phyloP scores from a whole-genome alignment of 371 early-diverging fungal genomes.

The Mortierella sp. region DNA sequence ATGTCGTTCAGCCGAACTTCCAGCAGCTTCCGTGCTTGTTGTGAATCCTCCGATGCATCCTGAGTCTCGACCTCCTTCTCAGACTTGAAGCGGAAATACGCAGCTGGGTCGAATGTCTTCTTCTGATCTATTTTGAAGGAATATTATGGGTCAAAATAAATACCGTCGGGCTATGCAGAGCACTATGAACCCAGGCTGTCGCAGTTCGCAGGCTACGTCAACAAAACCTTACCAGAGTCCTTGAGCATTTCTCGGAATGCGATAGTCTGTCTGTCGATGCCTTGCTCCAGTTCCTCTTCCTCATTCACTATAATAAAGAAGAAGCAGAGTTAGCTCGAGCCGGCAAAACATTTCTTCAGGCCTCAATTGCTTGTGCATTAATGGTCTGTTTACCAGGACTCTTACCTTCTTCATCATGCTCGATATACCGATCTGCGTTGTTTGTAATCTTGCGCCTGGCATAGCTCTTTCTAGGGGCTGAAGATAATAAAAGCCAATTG shows the following conservation, averaged over 20 bases:
- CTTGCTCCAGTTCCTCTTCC: constrained; percentile 53
- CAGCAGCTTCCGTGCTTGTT: constrained; percentile 42
- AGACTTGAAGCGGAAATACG: constrained; percentile 55
- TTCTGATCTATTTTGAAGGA: constrained; percentile 34
- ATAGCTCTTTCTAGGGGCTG: constrained; percentile 46
- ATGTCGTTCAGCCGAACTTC: constrained; percentile 45
- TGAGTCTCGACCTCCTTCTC: constrained; percentile 49
- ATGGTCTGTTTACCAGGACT: neutral
- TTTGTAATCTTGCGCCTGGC: constrained; percentile 50
- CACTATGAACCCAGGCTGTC: neutral
- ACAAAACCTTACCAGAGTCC: constrained; percentile 30
- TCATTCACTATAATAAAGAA: constrained; percentile 29
- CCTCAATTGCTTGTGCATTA: neutral
- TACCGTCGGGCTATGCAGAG: neutral
- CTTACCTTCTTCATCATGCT: constrained; percentile 44
- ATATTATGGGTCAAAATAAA: neutral
- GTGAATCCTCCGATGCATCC: constrained; percentile 39
- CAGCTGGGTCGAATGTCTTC: constrained; percentile 52
- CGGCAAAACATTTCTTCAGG: neutral
- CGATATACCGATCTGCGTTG: constrained; percentile 47
- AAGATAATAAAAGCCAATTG: neutral
- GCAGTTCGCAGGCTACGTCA: neutral
- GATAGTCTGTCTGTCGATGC: constrained; percentile 50
- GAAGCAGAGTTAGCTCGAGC: neutral
- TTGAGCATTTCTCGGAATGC: constrained; percentile 47